Conservation (phyloP, 2,329 filamentous ascomycete genomes). For the Beauveria medogensis region DNA sequence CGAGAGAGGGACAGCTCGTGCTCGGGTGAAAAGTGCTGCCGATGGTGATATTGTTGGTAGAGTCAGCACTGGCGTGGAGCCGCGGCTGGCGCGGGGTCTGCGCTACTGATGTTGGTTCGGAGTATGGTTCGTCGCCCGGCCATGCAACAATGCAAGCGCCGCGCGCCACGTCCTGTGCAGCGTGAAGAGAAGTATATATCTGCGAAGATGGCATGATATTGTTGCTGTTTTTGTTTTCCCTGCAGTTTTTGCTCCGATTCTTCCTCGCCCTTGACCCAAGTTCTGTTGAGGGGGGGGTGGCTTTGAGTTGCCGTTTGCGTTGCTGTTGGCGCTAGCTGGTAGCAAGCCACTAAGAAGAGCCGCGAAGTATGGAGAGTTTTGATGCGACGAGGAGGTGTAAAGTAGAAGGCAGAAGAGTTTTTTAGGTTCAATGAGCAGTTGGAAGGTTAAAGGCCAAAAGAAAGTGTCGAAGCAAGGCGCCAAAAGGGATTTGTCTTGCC, state of each 20-base stretch:
- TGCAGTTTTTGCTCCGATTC: not conserved
- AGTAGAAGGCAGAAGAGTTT: too few species aligned
- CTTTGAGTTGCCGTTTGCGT: too few species aligned
- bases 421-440: too few species aligned
- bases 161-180: conserved; percentile 16
- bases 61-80: not conserved
- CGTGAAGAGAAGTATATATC: conserved; percentile 19
- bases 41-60: not conserved
- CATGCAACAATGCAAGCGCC: conserved; percentile 22
- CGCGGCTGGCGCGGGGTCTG: not conserved
- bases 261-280: too few species aligned
- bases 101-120: not conserved
- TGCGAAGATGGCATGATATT: not conserved
- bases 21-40: not conserved
- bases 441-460: too few species aligned
- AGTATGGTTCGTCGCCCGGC: conserved; percentile 20
- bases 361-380: too few species aligned
- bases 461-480: too few species aligned
- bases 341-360: too few species aligned
- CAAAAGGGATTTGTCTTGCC: too few species aligned
- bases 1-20: not conserved
- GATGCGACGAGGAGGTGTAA: too few species aligned
- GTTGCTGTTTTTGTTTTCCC: not conserved
- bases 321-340: too few species aligned
- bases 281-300: too few species aligned